Conservation (phyloP, 1,284 basidiomycete genomes). For the Laetiporus sulphureus region DNA sequence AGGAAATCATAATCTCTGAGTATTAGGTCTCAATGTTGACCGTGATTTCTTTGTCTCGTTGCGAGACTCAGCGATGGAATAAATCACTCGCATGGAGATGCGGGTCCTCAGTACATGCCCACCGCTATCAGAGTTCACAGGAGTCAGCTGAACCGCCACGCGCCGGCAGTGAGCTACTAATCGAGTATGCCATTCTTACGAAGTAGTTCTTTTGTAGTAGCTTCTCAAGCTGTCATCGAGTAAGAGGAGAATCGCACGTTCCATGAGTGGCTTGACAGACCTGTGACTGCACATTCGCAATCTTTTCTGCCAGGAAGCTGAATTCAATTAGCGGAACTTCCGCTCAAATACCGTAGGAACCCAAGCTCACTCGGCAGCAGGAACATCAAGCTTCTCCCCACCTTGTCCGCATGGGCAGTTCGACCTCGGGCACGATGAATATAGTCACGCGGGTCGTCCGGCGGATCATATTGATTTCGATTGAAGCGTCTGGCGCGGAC, state of each 20-base stretch:
- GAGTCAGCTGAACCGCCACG: no score
- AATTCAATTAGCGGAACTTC: constrained; percentile 99
- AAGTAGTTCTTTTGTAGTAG: constrained; percentile 96
- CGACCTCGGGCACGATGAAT: constrained; percentile 99
- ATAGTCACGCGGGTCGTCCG: constrained; percentile 98
- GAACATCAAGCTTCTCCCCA: constrained; percentile 93
- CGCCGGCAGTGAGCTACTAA: no score
- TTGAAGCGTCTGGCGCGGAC: no score
- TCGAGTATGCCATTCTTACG: no score
- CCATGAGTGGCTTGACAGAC: constrained; percentile 35
- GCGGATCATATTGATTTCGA: constrained; percentile 99
- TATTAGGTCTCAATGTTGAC: no score
- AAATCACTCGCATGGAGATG: no score
- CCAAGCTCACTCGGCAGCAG: constrained; percentile 90
- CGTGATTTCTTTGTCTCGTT: no score
- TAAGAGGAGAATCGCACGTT: neutral
- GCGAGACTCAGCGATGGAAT: no score
- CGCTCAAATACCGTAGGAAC: constrained; percentile 95
- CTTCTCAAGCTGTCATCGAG: constrained; percentile 85
- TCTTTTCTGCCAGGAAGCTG: constrained; percentile 87
- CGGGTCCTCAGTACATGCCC: no score
- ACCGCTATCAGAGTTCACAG: no score
- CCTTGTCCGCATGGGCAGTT: constrained; percentile 95
- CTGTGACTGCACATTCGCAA: constrained; percentile 95
- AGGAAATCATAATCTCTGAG: no score